Evolutionary conservation across 2,329 filamentous ascomycete species (phyloP).

Genomic region (Capronia americana): DNA sequence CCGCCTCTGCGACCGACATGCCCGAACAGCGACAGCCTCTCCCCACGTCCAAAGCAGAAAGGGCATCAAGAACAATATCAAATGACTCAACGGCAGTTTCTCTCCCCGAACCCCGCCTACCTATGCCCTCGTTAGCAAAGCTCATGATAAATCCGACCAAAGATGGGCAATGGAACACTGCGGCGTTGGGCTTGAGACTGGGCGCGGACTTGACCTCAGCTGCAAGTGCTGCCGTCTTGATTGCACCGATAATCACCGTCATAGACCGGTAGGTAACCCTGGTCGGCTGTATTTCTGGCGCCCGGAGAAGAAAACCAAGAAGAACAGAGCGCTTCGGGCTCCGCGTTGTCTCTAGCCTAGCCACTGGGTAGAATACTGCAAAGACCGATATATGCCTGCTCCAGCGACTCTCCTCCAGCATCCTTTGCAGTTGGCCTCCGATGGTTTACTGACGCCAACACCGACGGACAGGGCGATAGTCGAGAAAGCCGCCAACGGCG

Average conservation of each 20-base stretch:
- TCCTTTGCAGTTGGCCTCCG: background rate
- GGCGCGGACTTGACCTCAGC: constrained; percentile 73
- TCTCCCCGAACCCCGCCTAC: constrained; percentile 16
- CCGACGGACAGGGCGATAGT: constrained; percentile 52
- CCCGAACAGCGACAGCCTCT: constrained; percentile 16
- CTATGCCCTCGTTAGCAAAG: constrained; percentile 18
- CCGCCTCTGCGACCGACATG: constrained; percentile 3
- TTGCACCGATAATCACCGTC: constrained; percentile 83
- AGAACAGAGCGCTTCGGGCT: background rate
- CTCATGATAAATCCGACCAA: constrained; percentile 18
- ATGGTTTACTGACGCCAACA: background rate
- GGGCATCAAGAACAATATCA: constrained; percentile 10
- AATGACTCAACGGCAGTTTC: background rate
- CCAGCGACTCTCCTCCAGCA: background rate
- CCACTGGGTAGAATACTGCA: background rate
- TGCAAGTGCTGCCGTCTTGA: constrained; percentile 72
- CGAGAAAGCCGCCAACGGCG: constrained; percentile 53
- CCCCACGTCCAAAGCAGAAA: constrained; percentile 15
- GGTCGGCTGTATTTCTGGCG: background rate
- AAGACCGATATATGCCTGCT: background rate
- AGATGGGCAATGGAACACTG: constrained; percentile 71
- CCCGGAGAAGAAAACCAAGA: background rate
- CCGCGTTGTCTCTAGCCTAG: background rate
- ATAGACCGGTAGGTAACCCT: constrained; percentile 73
- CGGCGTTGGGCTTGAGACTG: constrained; percentile 70